These are phyloP conservation scores for Alternaria metachromatica DNA, from an alignment of 2,329 filamentous ascomycete genomes.

Conservation along the genomic window DNA sequence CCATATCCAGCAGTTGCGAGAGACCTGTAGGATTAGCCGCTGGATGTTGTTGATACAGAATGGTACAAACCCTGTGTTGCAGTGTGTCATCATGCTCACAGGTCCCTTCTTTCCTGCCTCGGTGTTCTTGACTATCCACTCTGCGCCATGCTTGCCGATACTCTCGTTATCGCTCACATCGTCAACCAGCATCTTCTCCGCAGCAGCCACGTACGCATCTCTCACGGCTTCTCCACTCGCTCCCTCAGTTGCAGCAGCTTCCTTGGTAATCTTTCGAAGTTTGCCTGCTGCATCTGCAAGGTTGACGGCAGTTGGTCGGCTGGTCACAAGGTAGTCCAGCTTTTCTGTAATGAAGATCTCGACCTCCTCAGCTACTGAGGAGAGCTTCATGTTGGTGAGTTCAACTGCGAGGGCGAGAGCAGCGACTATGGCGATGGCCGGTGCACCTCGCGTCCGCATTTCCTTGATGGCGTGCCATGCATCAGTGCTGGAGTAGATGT, in stretches of 20 bases:
- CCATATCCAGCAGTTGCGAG: slow-evolving; percentile 98
- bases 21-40: slow-evolving; percentile 62
- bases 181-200: slow-evolving; percentile 84
- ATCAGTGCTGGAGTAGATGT: slow-evolving; percentile 72
- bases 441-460: slow-evolving; percentile 82
- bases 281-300: slow-evolving; percentile 87
- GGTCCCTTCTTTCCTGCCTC: slow-evolving; percentile 59
- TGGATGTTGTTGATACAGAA: not conserved
- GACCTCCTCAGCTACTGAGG: slow-evolving; percentile 66
- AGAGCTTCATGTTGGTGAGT: slow-evolving; percentile 65
- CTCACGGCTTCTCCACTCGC: slow-evolving; percentile 64
- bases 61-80: slow-evolving; percentile 80
- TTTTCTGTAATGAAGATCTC: slow-evolving; percentile 73
- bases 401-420: slow-evolving; percentile 88
- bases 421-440: slow-evolving; percentile 97
- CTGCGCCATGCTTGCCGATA: slow-evolving; percentile 82
- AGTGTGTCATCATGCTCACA: slow-evolving; percentile 92
- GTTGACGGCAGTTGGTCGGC: slow-evolving; percentile 93
- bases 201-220: slow-evolving; percentile 75
- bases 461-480: slow-evolving; percentile 83
- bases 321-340: slow-evolving; percentile 85
- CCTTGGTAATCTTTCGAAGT: slow-evolving; percentile 70
- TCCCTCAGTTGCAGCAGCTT: slow-evolving; percentile 52
- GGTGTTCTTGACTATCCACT: slow-evolving; percentile 75
- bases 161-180: slow-evolving; percentile 86